Evolutionary conservation across 148 eudicot species (phyloP), one percentile per base, ranked within the genome.

Genomic region (Pharnaceum exiguum): DNA sequence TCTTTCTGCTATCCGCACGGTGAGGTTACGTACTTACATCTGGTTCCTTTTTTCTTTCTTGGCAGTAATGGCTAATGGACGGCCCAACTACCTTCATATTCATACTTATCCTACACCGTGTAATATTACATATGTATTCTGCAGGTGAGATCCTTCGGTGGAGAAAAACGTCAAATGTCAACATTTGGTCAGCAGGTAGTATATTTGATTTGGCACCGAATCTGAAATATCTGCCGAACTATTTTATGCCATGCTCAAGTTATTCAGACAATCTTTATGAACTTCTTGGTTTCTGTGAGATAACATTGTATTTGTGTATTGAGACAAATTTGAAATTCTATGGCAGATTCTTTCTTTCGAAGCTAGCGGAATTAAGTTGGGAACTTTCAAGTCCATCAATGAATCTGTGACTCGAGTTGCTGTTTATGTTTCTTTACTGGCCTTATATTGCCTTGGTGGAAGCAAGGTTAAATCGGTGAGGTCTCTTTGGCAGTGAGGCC

Each of bases 131-230:
- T 49, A 43, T 38, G 17, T n/a, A 47, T 80, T 33, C 56, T 61
- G 69, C 74, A 93, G 98, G 98, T 93, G 47, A 88, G 98, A 74
- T 88, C 98, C 57, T 93, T 93, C 67, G 74, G 90, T 47, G 98
- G 98, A 63, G 98, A 93, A 75, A 93, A 85, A 69, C 84, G 83
- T 49, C 96, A 88, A 60, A 85, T 93, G 98, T 77, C 94, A 71
- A 68, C 81, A 73, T 93, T 93, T 62, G 90, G 83, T 61, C 69
- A 71, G 61, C 95, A 93, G 98, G 98, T 93, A 66, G 55, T 52
- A 47, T 37, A 19, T 37, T 48, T 50, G 39, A 43, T 48, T 23
- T 29, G 25, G 19, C 45, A 10, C 29, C 29, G 31, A 17, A 1
- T 52, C 51, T 31, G 59, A 12, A 15, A 28, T 16, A 12, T 47